Evolutionary conservation across 352 stramenopile genomes (phyloP).

Genomic region (Phytophthora kernoviae): DNA sequence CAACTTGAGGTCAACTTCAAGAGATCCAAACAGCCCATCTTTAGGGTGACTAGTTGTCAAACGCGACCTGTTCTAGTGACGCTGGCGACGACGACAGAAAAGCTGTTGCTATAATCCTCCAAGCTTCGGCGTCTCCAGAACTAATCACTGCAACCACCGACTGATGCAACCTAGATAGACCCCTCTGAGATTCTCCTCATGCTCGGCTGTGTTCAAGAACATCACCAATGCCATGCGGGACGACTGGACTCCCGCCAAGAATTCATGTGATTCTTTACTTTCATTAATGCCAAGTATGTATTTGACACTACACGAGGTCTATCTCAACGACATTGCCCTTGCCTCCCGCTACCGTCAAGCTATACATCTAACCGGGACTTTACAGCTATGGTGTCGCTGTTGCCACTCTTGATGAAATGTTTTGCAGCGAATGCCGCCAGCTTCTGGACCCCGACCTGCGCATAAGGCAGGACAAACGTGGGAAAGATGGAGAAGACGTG

Average conservation of each 20-base stretch:
- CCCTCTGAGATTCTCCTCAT: too few relatives aligned
- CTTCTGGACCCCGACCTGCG: constrained; percentile 21
- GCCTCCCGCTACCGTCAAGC: too few relatives aligned
- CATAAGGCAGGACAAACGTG: constrained; percentile 31
- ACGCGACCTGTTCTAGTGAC: constrained; percentile 20
- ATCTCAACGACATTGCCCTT: background rate
- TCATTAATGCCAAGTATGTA: too few relatives aligned
- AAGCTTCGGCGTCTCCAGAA: background rate
- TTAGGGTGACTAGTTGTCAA: too few relatives aligned
- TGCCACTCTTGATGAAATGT: constrained; percentile 12
- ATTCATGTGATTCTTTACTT: too few relatives aligned
- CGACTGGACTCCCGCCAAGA: too few relatives aligned
- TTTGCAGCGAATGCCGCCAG: constrained; percentile 28
- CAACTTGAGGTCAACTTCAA: constrained; percentile 3
- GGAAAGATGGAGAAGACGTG: constrained; percentile 43
- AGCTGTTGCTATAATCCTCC: background rate
- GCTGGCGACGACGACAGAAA: constrained; percentile 7
- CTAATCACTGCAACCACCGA: background rate
- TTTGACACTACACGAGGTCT: background rate
- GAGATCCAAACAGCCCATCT: constrained; percentile 16
- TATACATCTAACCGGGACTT: background rate
- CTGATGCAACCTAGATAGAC: too few relatives aligned
- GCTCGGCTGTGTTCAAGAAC: too few relatives aligned
- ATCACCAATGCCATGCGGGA: too few relatives aligned
- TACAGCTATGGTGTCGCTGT: background rate